A percentile compares a stretch with the other conserved stretches of the same genome.
Conservation (phyloP, 1,284 basidiomycete species). For the Tilletia caries region DNA sequence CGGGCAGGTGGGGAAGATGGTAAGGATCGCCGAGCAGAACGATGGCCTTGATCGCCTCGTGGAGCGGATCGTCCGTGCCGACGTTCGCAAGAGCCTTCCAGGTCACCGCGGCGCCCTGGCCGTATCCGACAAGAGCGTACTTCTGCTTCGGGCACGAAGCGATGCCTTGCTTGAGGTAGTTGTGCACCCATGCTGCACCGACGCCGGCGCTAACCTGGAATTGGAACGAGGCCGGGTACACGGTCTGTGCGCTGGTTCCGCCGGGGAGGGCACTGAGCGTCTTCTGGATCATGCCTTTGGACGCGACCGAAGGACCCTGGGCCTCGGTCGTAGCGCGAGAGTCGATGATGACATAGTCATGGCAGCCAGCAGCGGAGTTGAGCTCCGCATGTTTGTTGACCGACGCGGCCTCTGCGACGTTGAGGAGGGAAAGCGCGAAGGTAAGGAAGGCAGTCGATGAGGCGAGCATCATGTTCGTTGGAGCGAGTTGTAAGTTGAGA, state of each 20-base stretch:
- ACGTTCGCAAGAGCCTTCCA: background rate
- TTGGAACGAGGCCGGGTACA: background rate
- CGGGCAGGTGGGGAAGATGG: background rate
- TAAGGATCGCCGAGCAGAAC: background rate
- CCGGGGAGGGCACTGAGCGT: background rate
- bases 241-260: background rate
- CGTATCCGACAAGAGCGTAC: background rate
- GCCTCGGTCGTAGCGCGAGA: background rate
- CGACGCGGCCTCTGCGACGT: no score
- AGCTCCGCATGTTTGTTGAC: no score
- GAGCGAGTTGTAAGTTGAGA: no score
- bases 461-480: no score
- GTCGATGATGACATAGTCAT: background rate
- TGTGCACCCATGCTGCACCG: background rate
- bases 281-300: background rate
- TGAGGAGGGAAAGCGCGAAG: no score
- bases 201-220: background rate
- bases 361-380: no score
- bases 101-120: background rate
- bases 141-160: background rate
- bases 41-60: background rate
- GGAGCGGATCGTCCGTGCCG: background rate
- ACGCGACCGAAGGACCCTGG: background rate
- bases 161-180: background rate
- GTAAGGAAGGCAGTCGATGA: no score